Evolutionary conservation across 1,284 basidiomycete species (phyloP), one percentile per base, ranked within the genome.

Genomic region (Apiotrichum domesticum): DNA sequence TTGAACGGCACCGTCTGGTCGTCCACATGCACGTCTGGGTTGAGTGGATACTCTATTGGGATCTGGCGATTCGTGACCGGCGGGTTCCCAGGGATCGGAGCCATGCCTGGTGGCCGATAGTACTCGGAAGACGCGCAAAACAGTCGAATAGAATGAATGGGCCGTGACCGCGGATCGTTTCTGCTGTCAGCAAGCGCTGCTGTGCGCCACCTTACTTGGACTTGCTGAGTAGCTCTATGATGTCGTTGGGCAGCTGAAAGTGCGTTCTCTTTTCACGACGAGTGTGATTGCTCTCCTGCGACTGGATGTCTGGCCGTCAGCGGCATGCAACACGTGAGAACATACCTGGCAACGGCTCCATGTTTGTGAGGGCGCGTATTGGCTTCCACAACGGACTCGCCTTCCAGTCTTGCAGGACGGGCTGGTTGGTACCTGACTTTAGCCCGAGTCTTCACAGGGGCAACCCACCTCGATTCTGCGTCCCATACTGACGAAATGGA

Each of bases 91-190:
- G 77, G 78, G 45, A 79, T 42, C 32, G 70, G 15, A 1, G 65
- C 58, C 53, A 62, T 56, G 15, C 54, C 78, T 74, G 40, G 79
- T 67, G 57, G 80, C 77, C 70, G 63, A 50, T 88, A 91, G 75
- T 87, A 89, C n/a, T 85, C 81, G 39, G 89, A 91, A 1, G 90
- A 93, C 0, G 94, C 93, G 78, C 91, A 95, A 77, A 92, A 96
- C 8, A 97, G 77, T 29, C 93, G 87, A 34, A 97, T 52, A 33
- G 72, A 68, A 61, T 74, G 66, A 6, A 63, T 55, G 21, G 76
- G 70, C 35, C 49, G 54, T 6, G 65, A 51, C 11, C 55, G 48
- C 1, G 69, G 68, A 45, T 69, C 54, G 14, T 57, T 39, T 47
- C 70, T 71, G 48, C 29, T 4, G 54, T 59, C 13, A 56, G 51